phyloP scores from a whole-genome alignment of 2,329 filamentous ascomycete species.

The Graphilbum fragrans region DNA sequence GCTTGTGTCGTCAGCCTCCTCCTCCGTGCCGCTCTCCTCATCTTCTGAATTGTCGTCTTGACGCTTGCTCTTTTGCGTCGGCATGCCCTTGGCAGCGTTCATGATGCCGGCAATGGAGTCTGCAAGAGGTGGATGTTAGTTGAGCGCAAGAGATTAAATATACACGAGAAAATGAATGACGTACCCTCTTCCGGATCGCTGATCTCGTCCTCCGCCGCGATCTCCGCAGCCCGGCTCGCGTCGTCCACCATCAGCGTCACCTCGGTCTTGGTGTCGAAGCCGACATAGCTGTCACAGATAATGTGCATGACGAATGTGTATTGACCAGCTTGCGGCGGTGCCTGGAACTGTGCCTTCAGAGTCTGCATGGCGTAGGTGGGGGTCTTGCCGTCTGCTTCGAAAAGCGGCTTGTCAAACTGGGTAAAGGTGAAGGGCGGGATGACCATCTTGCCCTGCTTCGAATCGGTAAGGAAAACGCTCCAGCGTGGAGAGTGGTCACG shows the following conservation, averaged over 20 bases:
- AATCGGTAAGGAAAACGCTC: conserved; percentile 91
- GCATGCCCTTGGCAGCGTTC: conserved; percentile 68
- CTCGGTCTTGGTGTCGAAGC: conserved; percentile 85
- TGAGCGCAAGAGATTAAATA: conserved; percentile 9
- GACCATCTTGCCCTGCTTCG: conserved; percentile 88
- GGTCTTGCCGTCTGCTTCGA: conserved; percentile 59
- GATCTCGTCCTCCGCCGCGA: conserved; percentile 85
- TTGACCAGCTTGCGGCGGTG: conserved; percentile 80
- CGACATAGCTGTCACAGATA: conserved; percentile 88
- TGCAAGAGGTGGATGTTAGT: conserved; percentile 21
- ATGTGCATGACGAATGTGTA: conserved; percentile 94
- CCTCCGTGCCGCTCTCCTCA: conserved; percentile 76
- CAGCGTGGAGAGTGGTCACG: conserved; percentile 83
- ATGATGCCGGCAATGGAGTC: conserved; percentile 87
- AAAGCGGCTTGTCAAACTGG: conserved; percentile 80
- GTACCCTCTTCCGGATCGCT: conserved; percentile 96
- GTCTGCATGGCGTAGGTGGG: conserved; percentile 95
- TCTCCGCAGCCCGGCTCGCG: conserved; percentile 67
- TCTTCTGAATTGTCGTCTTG: conserved; percentile 49
- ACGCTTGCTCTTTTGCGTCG: conserved; percentile 37
- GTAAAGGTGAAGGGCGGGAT: conserved; percentile 95
- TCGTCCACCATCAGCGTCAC: conserved; percentile 85
- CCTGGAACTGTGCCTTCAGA: conserved; percentile 92
- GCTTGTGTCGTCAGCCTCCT: conserved; percentile 54
- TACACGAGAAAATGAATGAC: conserved; percentile 18